These are phyloP conservation scores for Harringtonia lauricola DNA, from an alignment of 2,329 filamentous ascomycete genomes.

Conservation along the genomic window DNA sequence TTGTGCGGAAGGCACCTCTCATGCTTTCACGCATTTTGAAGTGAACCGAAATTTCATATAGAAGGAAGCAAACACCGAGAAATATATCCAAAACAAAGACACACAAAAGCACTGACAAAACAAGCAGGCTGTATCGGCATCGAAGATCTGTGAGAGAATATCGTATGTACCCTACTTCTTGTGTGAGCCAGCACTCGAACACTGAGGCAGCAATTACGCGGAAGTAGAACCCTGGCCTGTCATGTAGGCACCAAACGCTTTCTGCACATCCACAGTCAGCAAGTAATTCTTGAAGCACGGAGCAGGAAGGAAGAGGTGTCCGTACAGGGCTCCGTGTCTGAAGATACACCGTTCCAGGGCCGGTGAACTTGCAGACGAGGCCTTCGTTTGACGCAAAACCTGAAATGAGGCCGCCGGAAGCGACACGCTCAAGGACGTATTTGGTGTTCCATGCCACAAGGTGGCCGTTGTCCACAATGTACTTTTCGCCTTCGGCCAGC, in stretches of 20 bases:
- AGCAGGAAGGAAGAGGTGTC: constrained; percentile 8
- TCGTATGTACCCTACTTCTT: too few relatives aligned
- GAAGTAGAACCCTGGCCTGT: constrained; percentile 29
- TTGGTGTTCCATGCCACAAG: constrained; percentile 95
- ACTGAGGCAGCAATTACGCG: neutral
- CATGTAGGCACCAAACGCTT: constrained; percentile 42
- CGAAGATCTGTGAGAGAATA: too few relatives aligned
- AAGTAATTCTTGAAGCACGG: neutral
- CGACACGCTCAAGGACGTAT: constrained; percentile 80
- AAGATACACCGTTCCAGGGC: constrained; percentile 81
- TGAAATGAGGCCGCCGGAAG: constrained; percentile 90
- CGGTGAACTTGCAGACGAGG: constrained; percentile 87
- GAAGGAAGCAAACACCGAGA: too few relatives aligned
- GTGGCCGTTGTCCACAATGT: constrained; percentile 88
- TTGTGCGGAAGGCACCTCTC: too few relatives aligned
- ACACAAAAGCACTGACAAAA: too few relatives aligned
- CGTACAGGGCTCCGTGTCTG: constrained; percentile 79
- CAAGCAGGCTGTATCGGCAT: too few relatives aligned
- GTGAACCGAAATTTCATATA: too few relatives aligned
- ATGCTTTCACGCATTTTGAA: too few relatives aligned
- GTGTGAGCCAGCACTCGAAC: too few relatives aligned
- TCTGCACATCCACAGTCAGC: constrained; percentile 20
- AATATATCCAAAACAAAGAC: too few relatives aligned
- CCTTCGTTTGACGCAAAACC: constrained; percentile 73
- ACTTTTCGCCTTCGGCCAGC: constrained; percentile 63